These are phyloP conservation scores for Mycena epipterygia DNA, from an alignment of 768 basidiomycete species.

Conservation along the genomic window DNA sequence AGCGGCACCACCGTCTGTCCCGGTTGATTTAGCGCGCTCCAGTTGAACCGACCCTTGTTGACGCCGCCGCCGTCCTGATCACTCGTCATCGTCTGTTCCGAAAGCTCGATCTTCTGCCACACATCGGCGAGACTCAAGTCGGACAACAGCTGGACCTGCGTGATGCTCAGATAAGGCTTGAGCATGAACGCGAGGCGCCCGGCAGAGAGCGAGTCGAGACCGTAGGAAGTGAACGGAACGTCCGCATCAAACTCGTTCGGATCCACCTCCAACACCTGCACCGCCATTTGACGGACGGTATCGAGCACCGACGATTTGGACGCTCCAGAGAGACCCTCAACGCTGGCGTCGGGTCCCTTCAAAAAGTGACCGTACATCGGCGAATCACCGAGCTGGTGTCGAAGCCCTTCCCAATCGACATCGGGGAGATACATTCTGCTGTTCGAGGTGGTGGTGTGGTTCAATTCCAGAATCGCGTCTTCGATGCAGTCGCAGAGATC, in stretches of 20 bases:
- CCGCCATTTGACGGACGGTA: not conserved
- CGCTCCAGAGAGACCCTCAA: not conserved
- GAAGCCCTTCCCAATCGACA: not conserved
- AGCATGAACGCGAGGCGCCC: not conserved
- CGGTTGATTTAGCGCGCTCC: slow-evolving; percentile 3
- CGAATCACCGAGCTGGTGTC: not conserved
- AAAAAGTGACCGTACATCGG: not conserved
- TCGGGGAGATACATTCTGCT: not conserved
- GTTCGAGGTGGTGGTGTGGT: not conserved
- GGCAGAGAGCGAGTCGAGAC: slow-evolving; percentile 22
- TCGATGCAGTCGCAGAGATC: not conserved
- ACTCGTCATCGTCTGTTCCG: not conserved
- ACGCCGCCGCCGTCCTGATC: not conserved
- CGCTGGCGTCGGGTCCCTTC: not conserved
- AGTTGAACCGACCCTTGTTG: slow-evolving; percentile 10
- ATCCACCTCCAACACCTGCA: not conserved
- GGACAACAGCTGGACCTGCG: slow-evolving; percentile 14
- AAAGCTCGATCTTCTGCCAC: not conserved
- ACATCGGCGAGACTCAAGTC: slow-evolving; percentile 6
- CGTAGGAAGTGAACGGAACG: slow-evolving; percentile 2
- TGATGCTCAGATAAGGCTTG: slow-evolving; percentile 2
- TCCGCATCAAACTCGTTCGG: not conserved
- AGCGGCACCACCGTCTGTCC: slow-evolving; percentile 26
- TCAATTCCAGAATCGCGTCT: not conserved
- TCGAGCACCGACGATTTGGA: too few species aligned